A percentile compares a stretch with the other conserved stretches of the same genome.
Conservation (phyloP, 495 filamentous ascomycete species). For the Hyaloscypha hepaticicola region DNA sequence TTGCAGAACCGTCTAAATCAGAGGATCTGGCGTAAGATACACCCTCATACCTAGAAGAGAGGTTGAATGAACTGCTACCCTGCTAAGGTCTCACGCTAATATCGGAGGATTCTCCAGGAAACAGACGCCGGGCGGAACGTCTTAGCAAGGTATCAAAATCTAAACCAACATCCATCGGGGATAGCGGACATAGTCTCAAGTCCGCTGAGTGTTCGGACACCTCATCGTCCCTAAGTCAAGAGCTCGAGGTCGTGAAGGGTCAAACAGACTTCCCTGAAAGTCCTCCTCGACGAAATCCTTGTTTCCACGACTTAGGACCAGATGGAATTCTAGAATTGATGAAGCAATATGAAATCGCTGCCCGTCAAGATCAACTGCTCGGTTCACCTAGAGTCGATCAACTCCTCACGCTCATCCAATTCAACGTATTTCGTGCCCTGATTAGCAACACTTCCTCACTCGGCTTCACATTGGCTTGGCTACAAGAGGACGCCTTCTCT, state of each 20-base stretch:
- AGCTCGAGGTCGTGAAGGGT: background rate
- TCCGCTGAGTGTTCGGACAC: background rate
- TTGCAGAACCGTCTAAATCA: conserved; percentile 36
- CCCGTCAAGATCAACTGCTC: background rate
- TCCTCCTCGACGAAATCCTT: background rate
- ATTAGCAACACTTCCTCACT: conserved; percentile 30
- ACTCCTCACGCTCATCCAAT: conserved; percentile 34
- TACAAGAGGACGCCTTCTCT: conserved; percentile 34
- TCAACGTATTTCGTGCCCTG: conserved; percentile 35
- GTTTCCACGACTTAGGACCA: background rate
- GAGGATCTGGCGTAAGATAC: conserved; percentile 31
- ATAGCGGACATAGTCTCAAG: background rate
- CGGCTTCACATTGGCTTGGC: conserved; percentile 20
- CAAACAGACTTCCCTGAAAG: background rate
- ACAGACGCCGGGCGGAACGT: background rate
- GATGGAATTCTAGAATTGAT: background rate
- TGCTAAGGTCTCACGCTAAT: background rate
- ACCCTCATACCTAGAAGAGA: background rate
- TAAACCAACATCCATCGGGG: background rate
- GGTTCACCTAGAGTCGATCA: conserved; percentile 33
- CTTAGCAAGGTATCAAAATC: background rate
- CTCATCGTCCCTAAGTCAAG: background rate
- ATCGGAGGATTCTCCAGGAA: background rate
- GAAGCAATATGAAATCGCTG: background rate
- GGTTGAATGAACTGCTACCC: background rate